These are phyloP conservation scores for Cenococcum geophilum DNA, from an alignment of 495 filamentous ascomycete species.

Conservation along the genomic window DNA sequence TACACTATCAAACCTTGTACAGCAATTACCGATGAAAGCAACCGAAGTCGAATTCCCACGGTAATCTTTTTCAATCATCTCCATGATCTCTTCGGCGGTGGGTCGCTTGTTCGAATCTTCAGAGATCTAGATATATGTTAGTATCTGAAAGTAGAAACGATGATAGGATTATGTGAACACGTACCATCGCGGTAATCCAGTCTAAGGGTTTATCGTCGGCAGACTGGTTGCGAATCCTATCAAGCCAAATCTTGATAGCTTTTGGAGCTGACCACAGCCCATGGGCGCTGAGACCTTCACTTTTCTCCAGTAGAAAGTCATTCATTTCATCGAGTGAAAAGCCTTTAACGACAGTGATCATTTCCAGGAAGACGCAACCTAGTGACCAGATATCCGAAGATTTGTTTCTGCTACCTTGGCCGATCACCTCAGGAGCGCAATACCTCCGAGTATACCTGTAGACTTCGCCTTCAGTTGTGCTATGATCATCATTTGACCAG, in stretches of 20 bases:
- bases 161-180: background rate
- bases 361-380: slow-evolving; percentile 47
- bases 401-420: slow-evolving; percentile 37
- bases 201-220: slow-evolving; percentile 13
- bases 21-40: slow-evolving; percentile 13
- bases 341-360: slow-evolving; percentile 40
- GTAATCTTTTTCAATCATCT: slow-evolving; percentile 12
- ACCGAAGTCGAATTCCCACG: background rate
- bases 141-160: background rate
- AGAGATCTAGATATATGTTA: background rate
- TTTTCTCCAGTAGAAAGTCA: slow-evolving; percentile 6
- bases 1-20: slow-evolving; percentile 13
- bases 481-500: slow-evolving; percentile 30
- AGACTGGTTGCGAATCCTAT: slow-evolving; percentile 5
- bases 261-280: slow-evolving; percentile 14
- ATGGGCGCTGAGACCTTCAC: background rate
- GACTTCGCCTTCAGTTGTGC: slow-evolving; percentile 35
- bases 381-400: slow-evolving; percentile 47
- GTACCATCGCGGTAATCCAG: slow-evolving; percentile 19
- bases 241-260: slow-evolving; percentile 12
- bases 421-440: slow-evolving; percentile 44
- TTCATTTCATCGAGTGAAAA: slow-evolving; percentile 19
- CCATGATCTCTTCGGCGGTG: slow-evolving; percentile 1
- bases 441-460: slow-evolving; percentile 40
- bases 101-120: slow-evolving; percentile 8